These are phyloP conservation scores for Keithomyces neogunnii DNA, from an alignment of 2,329 filamentous ascomycete species.

Conservation along the genomic window DNA sequence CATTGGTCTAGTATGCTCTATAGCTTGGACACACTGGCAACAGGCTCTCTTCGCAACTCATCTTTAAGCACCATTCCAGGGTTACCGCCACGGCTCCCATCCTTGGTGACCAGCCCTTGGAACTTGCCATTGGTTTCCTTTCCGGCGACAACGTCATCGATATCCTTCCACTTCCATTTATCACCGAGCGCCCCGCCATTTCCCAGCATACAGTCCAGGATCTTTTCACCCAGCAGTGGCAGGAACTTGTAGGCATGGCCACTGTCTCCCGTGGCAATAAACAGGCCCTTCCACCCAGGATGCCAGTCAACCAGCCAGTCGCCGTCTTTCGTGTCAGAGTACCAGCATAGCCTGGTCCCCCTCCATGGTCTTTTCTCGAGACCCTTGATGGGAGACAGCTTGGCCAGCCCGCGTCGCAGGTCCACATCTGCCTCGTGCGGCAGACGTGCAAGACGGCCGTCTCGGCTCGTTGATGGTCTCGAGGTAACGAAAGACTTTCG, in stretches of 20 bases:
- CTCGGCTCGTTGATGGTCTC: constrained; percentile 25
- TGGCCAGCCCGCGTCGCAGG: constrained; percentile 51
- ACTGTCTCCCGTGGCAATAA: constrained; percentile 54
- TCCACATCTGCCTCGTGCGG: constrained; percentile 52
- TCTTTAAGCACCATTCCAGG: constrained; percentile 38
- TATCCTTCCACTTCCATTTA: constrained; percentile 58
- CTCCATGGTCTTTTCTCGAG: constrained; percentile 53
- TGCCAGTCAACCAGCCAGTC: constrained; percentile 67
- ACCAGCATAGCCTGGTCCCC: constrained; percentile 63
- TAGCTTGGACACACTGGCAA: not conserved
- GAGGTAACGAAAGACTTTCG: constrained; percentile 25
- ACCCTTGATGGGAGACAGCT: constrained; percentile 49
- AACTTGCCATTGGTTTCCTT: constrained; percentile 27
- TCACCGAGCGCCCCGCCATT: constrained; percentile 40
- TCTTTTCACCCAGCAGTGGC: constrained; percentile 54
- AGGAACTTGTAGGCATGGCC: constrained; percentile 64
- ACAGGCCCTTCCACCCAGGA: constrained; percentile 49
- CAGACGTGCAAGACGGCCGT: constrained; percentile 37
- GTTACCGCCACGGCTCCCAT: constrained; percentile 43
- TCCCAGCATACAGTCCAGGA: constrained; percentile 46
- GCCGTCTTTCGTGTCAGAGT: constrained; percentile 62
- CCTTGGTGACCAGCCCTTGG: constrained; percentile 36
- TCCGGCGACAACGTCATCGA: constrained; percentile 28
- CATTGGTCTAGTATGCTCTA: not conserved
- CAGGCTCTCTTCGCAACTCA: constrained; percentile 22